These are phyloP conservation scores for Malus hybrid DNA, from an alignment of 331 rosid genomes.

Conservation along the genomic window DNA sequence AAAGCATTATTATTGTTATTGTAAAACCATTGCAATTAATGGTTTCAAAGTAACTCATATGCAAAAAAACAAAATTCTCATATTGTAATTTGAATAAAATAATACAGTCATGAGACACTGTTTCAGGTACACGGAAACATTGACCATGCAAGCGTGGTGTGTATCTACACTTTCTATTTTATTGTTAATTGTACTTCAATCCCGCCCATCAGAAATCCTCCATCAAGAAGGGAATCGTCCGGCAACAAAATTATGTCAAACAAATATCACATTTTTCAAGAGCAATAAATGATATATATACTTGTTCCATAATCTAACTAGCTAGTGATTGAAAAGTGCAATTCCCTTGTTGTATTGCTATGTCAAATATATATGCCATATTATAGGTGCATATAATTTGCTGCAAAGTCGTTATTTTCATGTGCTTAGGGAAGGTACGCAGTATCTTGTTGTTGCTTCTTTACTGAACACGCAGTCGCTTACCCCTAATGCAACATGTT, in stretches of 20 bases:
- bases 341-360: not conserved
- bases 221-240: not conserved
- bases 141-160: no score
- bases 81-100: no score
- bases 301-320: not conserved
- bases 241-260: not conserved
- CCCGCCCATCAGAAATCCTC: not conserved
- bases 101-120: no score
- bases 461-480: not conserved
- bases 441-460: not conserved
- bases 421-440: slow-evolving; percentile 6
- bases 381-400: not conserved
- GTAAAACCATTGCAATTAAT: not conserved
- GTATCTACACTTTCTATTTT: no score
- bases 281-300: not conserved
- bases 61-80: no score
- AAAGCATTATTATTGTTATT: not conserved
- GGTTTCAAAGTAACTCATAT: not conserved
- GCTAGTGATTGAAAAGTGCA: not conserved
- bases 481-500: not conserved
- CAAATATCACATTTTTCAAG: not conserved
- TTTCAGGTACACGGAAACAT: no score
- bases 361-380: not conserved
- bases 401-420: not conserved
- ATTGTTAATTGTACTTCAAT: no score